Base-by-base conservation (phyloP, 1,284 basidiomycete species). In the Clitocybe nebularis region DNA sequence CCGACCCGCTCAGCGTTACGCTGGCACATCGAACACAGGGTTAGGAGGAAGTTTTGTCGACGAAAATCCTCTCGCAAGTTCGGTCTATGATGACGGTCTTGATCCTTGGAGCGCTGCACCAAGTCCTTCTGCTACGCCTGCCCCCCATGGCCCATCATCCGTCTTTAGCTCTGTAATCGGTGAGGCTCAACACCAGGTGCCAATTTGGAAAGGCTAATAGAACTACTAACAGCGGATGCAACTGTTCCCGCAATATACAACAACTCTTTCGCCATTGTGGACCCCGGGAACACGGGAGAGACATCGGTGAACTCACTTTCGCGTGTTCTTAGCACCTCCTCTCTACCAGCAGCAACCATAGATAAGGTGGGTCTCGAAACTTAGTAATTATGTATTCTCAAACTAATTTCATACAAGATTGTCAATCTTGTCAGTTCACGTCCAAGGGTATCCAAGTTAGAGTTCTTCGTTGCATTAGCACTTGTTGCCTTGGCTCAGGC, bases 41-140 rank as follows among this genome's bases (percentile, higher is more conserved):
- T 75, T 87, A 49, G 81, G 82, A 25, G 77, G 69, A 21, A 87
- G 81, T 61, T 84, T 82, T 58, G 81, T 86, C 22, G 80, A 82
- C 49, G 82, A 86, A 51, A 79, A 89, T 55, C 89, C 88, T 1
- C 73, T 91, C 14, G 75, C 83, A 4, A 72, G 65, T 52, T 89
- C 88, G 3, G 78, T 80, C 8, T 89, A 89, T 59, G 89, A 89
- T 57, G 89, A 82, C 51, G 84, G 83, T 19, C 74, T 89, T 29
- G 91, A 94, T 66, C 91, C 91, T 13, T 94, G 91, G 91, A 89
- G 84, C 56, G 72, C 85, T 44, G 74, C 79, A 5, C 89, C 89
- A 2, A 84, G 81, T 45, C 89, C 89, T 14, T 77, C 83, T 20
- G 77, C 81, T 16, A 83, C 85, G 13, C 73, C 81, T 20, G 56